These are phyloP conservation scores for Cyberlindnera lachancei DNA, from an alignment of 805 yeast genomes.

Conservation along the genomic window DNA sequence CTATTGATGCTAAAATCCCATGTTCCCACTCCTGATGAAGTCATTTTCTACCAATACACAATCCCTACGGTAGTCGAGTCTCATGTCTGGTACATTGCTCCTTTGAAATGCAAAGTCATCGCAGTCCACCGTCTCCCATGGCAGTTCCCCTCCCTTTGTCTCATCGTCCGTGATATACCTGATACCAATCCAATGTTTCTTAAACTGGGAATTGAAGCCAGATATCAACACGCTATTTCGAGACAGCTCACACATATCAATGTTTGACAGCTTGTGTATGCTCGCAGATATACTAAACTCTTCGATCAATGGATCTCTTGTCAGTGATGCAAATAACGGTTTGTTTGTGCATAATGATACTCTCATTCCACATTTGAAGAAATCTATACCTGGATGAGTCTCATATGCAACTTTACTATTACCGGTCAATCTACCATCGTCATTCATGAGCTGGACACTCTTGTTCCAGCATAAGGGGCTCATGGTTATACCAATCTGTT, in stretches of 20 bases:
- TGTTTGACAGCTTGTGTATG: constrained; percentile 19
- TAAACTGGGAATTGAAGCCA: constrained; percentile 19
- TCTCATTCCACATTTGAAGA: constrained; percentile 20
- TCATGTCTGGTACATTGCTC: constrained; percentile 22
- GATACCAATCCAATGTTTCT: constrained; percentile 24
- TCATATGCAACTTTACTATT: constrained; percentile 11
- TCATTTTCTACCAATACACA: constrained; percentile 15
- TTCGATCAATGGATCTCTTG: constrained; percentile 24
- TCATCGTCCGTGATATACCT: constrained; percentile 6
- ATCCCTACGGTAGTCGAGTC: constrained; percentile 19
- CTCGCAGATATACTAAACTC: constrained; percentile 23
- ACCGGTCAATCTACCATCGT: constrained; percentile 15
- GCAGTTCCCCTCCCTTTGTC: too few relatives aligned
- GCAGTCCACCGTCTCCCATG: constrained; percentile 8
- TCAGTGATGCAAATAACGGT: constrained; percentile 20
- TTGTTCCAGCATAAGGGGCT: constrained; percentile 25
- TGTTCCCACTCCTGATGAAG: too few relatives aligned
- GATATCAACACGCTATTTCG: constrained; percentile 22
- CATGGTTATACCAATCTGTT: constrained; percentile 24
- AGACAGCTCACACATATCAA: constrained; percentile 22
- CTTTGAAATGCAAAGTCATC: constrained; percentile 23
- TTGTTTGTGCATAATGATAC: constrained; percentile 20
- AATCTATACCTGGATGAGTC: constrained; percentile 18
- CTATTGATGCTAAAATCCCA: too few relatives aligned
- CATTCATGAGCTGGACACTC: constrained; percentile 16